Conservation (phyloP, 805 yeast species). For the Candida oleophila region DNA sequence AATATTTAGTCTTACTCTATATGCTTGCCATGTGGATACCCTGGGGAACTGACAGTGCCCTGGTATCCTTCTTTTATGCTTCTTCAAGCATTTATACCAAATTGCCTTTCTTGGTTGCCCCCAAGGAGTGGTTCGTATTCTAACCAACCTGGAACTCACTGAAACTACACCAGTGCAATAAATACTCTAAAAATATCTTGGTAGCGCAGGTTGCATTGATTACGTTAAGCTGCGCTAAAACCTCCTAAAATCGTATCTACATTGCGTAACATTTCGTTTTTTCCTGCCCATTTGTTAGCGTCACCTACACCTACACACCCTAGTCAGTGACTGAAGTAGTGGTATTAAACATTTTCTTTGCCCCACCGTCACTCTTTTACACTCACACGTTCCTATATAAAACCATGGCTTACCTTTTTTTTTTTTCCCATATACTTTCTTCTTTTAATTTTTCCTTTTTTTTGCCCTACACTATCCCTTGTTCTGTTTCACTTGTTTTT, state of each 20-base stretch:
- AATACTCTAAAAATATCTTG: background rate
- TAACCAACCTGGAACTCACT: too few relatives aligned
- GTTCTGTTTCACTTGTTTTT: background rate
- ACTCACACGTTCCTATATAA: constrained; percentile 2
- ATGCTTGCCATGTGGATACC: too few relatives aligned
- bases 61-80: too few relatives aligned
- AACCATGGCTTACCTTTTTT: background rate
- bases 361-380: constrained; percentile 3
- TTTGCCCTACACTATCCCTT: background rate
- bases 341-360: background rate
- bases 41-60: too few relatives aligned
- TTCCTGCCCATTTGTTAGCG: background rate
- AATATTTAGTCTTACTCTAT: too few relatives aligned
- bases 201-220: background rate
- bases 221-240: background rate
- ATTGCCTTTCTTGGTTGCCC: too few relatives aligned
- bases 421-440: background rate
- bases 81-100: too few relatives aligned
- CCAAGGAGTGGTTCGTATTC: too few relatives aligned
- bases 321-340: background rate
- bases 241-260: constrained; percentile 1
- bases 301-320: constrained; percentile 2
- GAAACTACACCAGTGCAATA: too few relatives aligned
- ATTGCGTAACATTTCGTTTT: constrained; percentile 1
- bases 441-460: background rate